Percentiles rank a stretch among this genome's conserved stretches.
Conservation (phyloP, 192 early-diverging fungal species). For the Phlyctochytrium arcticum region DNA sequence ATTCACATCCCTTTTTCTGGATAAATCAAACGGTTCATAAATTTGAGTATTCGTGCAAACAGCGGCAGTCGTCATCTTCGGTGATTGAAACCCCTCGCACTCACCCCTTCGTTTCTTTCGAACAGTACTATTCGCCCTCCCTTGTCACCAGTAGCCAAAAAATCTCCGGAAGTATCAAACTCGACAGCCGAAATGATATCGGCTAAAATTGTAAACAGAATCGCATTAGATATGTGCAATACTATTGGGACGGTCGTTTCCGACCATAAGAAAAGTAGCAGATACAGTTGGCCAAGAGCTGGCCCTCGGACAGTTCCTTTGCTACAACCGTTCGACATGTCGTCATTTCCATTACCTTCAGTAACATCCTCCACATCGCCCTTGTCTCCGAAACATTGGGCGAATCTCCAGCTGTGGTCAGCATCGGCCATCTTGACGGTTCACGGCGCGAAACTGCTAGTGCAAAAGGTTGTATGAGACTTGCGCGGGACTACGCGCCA, state of each 20-base stretch:
- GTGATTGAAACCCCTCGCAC: slow-evolving; percentile 22
- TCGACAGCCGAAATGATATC: slow-evolving; percentile 99
- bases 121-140: slow-evolving; percentile 98
- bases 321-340: too few relatives aligned
- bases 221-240: too few relatives aligned
- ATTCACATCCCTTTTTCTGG: slow-evolving; percentile 99
- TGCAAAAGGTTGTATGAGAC: too few relatives aligned
- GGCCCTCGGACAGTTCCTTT: too few relatives aligned
- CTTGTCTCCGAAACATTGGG: slow-evolving; percentile 99
- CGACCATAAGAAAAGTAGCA: too few relatives aligned
- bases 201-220: slow-evolving; percentile 52
- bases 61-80: neutral
- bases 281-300: too few relatives aligned
- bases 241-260: too few relatives aligned
- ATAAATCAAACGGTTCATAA: neutral
- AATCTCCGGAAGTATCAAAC: slow-evolving; percentile 96
- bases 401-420: slow-evolving; percentile 68
- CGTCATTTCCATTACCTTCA: slow-evolving; percentile 69
- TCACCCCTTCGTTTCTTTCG: slow-evolving; percentile 94
- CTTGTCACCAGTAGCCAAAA: slow-evolving; percentile 95
- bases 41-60: neutral
- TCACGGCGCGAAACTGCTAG: too few relatives aligned
- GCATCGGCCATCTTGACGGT: slow-evolving; percentile 39
- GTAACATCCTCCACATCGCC: slow-evolving; percentile 97
- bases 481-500: too few relatives aligned